These are phyloP conservation scores for Cudoniella acicularis DNA, from an alignment of 495 filamentous ascomycete species.

Conservation along the genomic window DNA sequence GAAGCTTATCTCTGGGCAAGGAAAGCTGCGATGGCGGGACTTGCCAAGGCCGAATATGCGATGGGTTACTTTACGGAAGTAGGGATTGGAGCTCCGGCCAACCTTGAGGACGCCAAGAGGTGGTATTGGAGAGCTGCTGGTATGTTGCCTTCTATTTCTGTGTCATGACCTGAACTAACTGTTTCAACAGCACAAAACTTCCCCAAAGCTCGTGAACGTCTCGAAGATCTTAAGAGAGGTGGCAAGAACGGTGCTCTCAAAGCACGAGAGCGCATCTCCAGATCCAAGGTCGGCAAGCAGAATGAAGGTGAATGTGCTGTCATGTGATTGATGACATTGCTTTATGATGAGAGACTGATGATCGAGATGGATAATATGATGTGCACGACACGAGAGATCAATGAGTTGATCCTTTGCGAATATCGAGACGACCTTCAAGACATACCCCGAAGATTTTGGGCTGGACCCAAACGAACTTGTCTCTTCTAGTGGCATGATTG, in stretches of 20 bases:
- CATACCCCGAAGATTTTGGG: no score
- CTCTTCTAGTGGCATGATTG: no score
- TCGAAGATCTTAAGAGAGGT: constrained; percentile 85
- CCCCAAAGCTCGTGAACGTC: constrained; percentile 83
- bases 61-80: constrained; percentile 98
- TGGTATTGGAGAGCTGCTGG: constrained; percentile 99
- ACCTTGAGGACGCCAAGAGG: constrained; percentile 90
- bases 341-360: no score
- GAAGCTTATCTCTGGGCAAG: constrained; percentile 97
- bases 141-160: constrained; percentile 48
- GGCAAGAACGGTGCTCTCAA: constrained; percentile 59
- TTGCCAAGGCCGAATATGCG: constrained; percentile 92
- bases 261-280: constrained; percentile 74
- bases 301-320: constrained; percentile 81
- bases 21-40: constrained; percentile 79
- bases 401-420: no score
- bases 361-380: no score
- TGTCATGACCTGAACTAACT: constrained; percentile 16
- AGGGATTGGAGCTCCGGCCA: constrained; percentile 82
- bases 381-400: no score
- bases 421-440: no score
- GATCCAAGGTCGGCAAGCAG: constrained; percentile 77
- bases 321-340: constrained; percentile 72
- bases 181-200: constrained; percentile 74
- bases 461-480: no score